Base-by-base conservation (phyloP, 108 stramenopile species). In the Cylindrotheca fusiformis region DNA sequence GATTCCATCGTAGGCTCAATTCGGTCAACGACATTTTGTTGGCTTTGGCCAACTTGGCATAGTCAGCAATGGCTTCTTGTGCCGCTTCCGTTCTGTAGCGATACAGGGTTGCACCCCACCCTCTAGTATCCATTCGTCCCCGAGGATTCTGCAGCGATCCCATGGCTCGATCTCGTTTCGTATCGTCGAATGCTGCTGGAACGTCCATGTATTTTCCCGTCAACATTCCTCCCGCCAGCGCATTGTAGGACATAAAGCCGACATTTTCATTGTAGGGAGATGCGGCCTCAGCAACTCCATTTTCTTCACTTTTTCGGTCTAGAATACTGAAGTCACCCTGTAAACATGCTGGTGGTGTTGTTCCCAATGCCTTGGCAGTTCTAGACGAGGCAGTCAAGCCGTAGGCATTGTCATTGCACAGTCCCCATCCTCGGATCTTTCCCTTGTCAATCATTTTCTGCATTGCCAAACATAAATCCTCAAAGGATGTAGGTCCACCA, bases 391-490 rank as follows among this genome's bases (percentile, higher is more conserved):
- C 89, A 12, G 91, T 82, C n/a, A 95, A 58, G 10, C 94, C 94
- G 49, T 91, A 92, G 8, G 94, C 86, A 72, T 91, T 91, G 73
- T 95, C 94, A 69, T 95, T 95, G 69, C 91, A 95, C 20, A 93
- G 56, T 28, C 94, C 94, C 89, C 89, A 93, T 26, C 91, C 86
- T 4, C 91, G 75, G 53, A 95, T 93, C 63, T 88, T 94, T 6
- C 93, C 93, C 54, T 86, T 58, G 26, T 90, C 78, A 41, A 94
- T 83, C 54, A 94, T 63, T 2, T 80, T 68, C 52, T 94, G 83
- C 90, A 94, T 90, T 19, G 82, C 60, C 25, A 85, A n/a, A 52
- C 90, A 91, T 46, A 91, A 46, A 2, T 94, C 88, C 68, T 94
- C 93, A 69, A 94, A 91, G 41, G 83, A 80, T 14, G 84, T 90